A percentile compares a stretch with the other conserved stretches of the same genome.
phyloP scores from a whole-genome alignment of 1,284 basidiomycete genomes.

The Pseudozyma flocculosa region DNA sequence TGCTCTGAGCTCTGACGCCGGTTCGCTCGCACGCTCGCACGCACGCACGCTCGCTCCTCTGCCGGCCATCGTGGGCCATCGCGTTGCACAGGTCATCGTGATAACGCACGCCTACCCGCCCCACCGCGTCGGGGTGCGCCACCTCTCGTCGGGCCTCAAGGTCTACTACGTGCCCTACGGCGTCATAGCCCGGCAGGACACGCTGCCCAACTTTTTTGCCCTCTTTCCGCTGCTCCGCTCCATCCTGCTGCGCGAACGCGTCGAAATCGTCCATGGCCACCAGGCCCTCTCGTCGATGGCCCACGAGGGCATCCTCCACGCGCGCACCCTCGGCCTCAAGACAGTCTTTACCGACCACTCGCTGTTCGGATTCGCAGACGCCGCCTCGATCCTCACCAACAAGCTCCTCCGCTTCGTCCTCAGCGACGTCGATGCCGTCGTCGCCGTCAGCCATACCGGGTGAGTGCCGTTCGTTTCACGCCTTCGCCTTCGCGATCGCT shows the following conservation, averaged over 20 bases:
- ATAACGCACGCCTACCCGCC: slow-evolving; percentile 89
- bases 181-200: slow-evolving; percentile 71
- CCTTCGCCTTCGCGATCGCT: no score
- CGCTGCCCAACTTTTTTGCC: slow-evolving; percentile 89
- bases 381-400: slow-evolving; percentile 93
- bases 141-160: slow-evolving; percentile 80
- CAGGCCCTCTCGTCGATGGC: slow-evolving; percentile 85
- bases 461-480: slow-evolving; percentile 59
- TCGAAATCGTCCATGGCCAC: slow-evolving; percentile 87
- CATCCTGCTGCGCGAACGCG: slow-evolving; percentile 81
- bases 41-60: no score
- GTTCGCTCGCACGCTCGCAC: no score
- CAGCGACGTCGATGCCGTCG: slow-evolving; percentile 86
- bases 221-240: slow-evolving; percentile 86
- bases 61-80: no score
- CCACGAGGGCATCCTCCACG: slow-evolving; percentile 87
- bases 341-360: slow-evolving; percentile 97
- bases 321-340: slow-evolving; percentile 64
- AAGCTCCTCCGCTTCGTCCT: slow-evolving; percentile 85
- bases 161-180: slow-evolving; percentile 91
- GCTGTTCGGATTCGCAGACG: slow-evolving; percentile 92
- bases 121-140: slow-evolving; percentile 81
- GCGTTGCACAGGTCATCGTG: slow-evolving; percentile 73
- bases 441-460: slow-evolving; percentile 98
- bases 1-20: no score